Evolutionary conservation across 176 grass and related monocot genomes (phyloP).

Genomic region (Musa schizocarpa): DNA sequence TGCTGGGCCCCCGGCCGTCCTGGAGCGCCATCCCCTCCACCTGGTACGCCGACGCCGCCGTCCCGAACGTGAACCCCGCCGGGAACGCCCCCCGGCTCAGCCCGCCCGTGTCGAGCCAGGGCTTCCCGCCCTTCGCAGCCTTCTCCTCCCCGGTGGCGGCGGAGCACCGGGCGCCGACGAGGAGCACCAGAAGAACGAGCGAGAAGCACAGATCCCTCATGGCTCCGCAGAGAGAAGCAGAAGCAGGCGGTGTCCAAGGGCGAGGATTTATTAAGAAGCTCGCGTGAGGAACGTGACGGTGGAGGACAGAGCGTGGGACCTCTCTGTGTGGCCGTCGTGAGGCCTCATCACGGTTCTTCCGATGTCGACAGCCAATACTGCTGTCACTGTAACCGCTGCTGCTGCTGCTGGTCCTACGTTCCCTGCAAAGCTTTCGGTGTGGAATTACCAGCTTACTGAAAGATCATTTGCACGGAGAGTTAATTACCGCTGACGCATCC

Average conservation of each 20-base stretch:
- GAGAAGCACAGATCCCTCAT: neutral
- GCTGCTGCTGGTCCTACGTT: no score
- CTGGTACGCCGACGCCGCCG: conserved; percentile 20
- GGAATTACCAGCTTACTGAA: no score
- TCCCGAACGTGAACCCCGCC: conserved; percentile 18
- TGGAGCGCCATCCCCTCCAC: conserved; percentile 20
- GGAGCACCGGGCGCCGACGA: neutral
- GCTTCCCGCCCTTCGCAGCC: neutral
- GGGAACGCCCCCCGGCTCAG: conserved; percentile 15
- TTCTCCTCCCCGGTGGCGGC: neutral
- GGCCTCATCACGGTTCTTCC: no score
- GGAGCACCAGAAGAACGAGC: neutral
- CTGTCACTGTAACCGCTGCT: no score
- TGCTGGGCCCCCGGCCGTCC: conserved; percentile 19
- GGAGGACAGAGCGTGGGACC: no score
- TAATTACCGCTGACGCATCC: no score
- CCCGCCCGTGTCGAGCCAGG: conserved; percentile 8
- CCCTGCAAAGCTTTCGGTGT: no score
- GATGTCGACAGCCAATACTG: no score
- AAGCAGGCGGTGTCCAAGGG: neutral
- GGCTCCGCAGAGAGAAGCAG: neutral
- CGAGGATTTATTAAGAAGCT: neutral
- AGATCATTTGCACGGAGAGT: no score
- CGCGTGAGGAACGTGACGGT: no score
- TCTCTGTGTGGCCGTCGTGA: no score